Evolutionary conservation across 2,329 filamentous ascomycete genomes (phyloP).

Genomic region (Allantophomopsis cytisporea): DNA sequence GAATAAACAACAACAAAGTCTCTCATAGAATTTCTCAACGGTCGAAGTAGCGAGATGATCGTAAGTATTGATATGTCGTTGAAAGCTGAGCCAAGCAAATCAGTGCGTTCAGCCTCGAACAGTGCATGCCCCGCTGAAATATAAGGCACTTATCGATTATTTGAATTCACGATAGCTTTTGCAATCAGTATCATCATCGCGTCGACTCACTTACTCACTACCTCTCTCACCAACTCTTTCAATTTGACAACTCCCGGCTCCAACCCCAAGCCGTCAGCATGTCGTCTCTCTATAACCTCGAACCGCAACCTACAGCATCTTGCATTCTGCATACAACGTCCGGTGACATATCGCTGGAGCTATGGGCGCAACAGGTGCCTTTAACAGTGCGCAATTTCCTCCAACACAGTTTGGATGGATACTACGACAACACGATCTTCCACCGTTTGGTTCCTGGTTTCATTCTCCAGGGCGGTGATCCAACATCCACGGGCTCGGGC

Average conservation of each 20-base stretch:
- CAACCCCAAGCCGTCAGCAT: constrained; percentile 30
- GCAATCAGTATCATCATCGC: too few species aligned
- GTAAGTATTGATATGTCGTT: too few species aligned
- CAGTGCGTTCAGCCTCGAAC: too few species aligned
- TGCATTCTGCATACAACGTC: constrained; percentile 81
- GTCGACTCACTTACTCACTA: not conserved
- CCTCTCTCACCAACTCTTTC: not conserved
- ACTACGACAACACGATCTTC: constrained; percentile 89
- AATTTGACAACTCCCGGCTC: too few species aligned
- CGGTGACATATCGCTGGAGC: constrained; percentile 80
- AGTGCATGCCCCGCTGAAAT: too few species aligned
- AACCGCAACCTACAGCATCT: constrained; percentile 87
- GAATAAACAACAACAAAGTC: too few species aligned
- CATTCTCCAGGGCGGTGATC: constrained; percentile 88
- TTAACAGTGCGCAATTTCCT: constrained; percentile 90
- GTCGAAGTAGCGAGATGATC: too few species aligned
- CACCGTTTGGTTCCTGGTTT: constrained; percentile 88
- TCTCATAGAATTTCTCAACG: too few species aligned
- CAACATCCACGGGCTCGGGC: constrained; percentile 81
- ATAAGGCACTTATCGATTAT: too few species aligned
- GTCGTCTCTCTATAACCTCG: constrained; percentile 87
- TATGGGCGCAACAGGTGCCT: constrained; percentile 91
- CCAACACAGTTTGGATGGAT: constrained; percentile 86
- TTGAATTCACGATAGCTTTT: too few species aligned
- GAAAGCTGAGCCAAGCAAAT: too few species aligned